Percentiles rank a stretch among this genome's conserved stretches.
These are phyloP conservation scores for Anisodus acutangulus DNA, from an alignment of 257 asterid genomes.

Conservation along the genomic window DNA sequence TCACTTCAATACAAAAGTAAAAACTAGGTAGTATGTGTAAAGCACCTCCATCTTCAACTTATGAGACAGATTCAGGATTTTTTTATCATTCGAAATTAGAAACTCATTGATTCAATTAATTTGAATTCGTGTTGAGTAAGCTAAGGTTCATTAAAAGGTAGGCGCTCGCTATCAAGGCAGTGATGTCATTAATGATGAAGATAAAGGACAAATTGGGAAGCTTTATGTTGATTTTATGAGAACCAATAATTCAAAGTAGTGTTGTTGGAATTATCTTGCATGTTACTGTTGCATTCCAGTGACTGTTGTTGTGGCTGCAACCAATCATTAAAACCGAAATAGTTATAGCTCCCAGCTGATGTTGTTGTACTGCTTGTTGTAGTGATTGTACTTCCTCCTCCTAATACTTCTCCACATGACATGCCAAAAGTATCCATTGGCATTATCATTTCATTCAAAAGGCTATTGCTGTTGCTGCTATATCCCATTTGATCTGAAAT, in stretches of 20 bases:
- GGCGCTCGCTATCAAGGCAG: too few relatives aligned
- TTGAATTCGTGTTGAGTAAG: too few relatives aligned
- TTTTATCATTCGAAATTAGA: not conserved
- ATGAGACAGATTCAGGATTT: not conserved
- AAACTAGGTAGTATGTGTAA: not conserved
- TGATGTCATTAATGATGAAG: not conserved
- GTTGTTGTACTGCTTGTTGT: not conserved
- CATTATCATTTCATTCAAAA: too few relatives aligned
- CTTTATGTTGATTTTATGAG: not conserved
- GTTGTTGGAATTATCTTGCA: slow-evolving; percentile 10
- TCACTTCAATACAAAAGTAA: not conserved
- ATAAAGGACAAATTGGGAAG: too few relatives aligned
- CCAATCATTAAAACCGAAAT: slow-evolving; percentile 21
- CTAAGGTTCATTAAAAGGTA: too few relatives aligned
- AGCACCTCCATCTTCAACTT: not conserved
- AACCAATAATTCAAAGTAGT: not conserved
- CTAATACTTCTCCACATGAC: too few relatives aligned
- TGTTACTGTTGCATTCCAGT: not conserved
- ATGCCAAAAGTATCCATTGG: too few relatives aligned
- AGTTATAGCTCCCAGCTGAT: not conserved
- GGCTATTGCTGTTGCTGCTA: slow-evolving; percentile 30
- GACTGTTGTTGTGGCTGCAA: not conserved
- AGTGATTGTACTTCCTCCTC: not conserved
- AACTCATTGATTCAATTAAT: not conserved
- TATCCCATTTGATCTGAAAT: slow-evolving; percentile 68